Evolutionary conservation across 768 basidiomycete species (phyloP).

Genomic region (Lentinula lateritia): DNA sequence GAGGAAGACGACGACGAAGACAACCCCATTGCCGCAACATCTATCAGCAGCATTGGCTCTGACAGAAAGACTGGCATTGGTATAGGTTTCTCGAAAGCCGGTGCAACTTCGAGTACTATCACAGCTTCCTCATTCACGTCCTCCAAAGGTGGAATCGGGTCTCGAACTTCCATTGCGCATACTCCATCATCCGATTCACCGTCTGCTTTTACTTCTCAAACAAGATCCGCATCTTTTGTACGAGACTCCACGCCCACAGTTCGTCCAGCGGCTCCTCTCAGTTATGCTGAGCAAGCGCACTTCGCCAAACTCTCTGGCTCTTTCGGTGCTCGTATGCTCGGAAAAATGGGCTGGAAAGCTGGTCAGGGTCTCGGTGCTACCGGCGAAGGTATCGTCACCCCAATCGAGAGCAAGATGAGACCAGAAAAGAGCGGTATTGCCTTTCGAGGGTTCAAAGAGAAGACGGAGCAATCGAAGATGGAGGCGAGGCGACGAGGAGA

Average conservation of each 20-base stretch:
- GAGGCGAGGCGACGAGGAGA: conserved; percentile 78
- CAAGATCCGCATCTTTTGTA: conserved; percentile 36
- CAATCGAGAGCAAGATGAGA: conserved; percentile 79
- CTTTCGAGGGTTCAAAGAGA: conserved; percentile 82
- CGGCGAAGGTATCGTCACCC: conserved; percentile 82
- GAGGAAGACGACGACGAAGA: conserved; percentile 45
- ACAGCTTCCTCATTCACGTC: neutral
- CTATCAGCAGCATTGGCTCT: conserved; percentile 17
- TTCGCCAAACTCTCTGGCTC: conserved; percentile 73
- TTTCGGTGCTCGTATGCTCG: conserved; percentile 85
- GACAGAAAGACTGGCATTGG: conserved; percentile 1
- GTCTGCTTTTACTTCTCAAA: conserved; percentile 30
- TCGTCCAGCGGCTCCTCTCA: conserved; percentile 48
- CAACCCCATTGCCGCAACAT: conserved; percentile 29
- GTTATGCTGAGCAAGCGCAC: conserved; percentile 66
- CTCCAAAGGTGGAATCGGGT: conserved; percentile 21
- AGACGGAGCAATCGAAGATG: conserved; percentile 75
- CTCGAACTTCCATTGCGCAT: conserved; percentile 26
- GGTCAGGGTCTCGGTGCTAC: conserved; percentile 72
- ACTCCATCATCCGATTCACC: conserved; percentile 24
- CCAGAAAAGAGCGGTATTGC: conserved; percentile 87
- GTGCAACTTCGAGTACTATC: conserved; percentile 19
- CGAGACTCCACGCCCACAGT: conserved; percentile 44
- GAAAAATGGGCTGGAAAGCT: conserved; percentile 93
- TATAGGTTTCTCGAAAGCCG: conserved; percentile 21